Conservation (phyloP, 306 rosid species). For the Coriaria nepalensis region DNA sequence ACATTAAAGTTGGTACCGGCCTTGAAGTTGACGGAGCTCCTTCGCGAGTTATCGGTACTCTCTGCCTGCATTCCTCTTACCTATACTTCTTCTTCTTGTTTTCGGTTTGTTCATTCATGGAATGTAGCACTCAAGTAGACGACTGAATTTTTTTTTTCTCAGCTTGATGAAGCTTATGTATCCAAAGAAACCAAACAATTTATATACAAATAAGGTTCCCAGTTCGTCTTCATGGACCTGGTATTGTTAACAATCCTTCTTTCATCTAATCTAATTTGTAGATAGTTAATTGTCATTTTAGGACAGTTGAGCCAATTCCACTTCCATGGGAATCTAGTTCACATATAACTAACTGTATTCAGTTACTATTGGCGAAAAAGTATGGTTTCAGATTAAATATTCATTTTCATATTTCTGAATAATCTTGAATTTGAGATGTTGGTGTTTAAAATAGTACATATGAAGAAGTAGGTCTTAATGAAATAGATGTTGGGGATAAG, state of each 20-base stretch:
- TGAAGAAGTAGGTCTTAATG: slow-evolving; percentile 72
- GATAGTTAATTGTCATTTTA: not conserved
- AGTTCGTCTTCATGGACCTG: slow-evolving; percentile 96
- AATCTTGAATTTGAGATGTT: too few relatives aligned
- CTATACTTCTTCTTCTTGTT: not conserved
- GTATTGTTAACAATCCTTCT: slow-evolving; percentile 32
- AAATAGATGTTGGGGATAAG: slow-evolving; percentile 52
- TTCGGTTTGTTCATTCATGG: not conserved
- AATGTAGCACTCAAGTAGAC: too few relatives aligned
- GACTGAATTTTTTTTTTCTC: slow-evolving; percentile 12
- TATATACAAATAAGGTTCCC: slow-evolving; percentile 83
- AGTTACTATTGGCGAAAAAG: not conserved
- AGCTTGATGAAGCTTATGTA: slow-evolving; percentile 68
- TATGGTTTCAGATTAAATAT: not conserved
- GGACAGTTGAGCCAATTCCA: slow-evolving; percentile 3
- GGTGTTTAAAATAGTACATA: slow-evolving; percentile 35
- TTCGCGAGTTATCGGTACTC: slow-evolving; percentile 67
- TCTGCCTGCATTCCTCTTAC: not conserved
- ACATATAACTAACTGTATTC: slow-evolving; percentile 3
- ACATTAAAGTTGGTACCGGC: slow-evolving; percentile 76
- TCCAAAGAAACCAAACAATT: slow-evolving; percentile 89
- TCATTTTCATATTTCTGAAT: not conserved
- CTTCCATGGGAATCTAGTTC: slow-evolving; percentile 16
- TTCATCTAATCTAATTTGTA: not conserved
- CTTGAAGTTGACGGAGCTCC: slow-evolving; percentile 89